A percentile compares a stretch with the other conserved stretches of the same genome.
Conservation (phyloP, 306 rosid genomes). For the Ormosia emarginata region DNA sequence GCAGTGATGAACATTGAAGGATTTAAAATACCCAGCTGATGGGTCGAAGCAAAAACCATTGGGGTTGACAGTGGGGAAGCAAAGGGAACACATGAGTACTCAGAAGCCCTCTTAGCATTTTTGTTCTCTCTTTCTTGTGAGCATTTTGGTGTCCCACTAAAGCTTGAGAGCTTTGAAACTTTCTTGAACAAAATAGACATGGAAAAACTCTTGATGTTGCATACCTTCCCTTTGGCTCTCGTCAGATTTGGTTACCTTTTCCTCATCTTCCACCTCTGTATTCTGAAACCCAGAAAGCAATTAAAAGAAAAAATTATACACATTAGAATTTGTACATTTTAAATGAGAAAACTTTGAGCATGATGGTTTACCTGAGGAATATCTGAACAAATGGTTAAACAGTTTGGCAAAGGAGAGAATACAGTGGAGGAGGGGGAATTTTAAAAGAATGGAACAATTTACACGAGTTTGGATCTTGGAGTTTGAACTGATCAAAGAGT, state of each 20-base stretch:
- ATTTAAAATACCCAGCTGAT: constrained; percentile 33
- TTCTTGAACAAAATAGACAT: constrained; percentile 75
- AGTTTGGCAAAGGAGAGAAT: constrained; percentile 5
- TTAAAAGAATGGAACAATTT: neutral
- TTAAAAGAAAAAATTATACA: neutral
- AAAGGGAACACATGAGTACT: constrained; percentile 21
- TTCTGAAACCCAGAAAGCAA: constrained; percentile 11
- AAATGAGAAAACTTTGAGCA: neutral
- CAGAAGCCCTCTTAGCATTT: constrained; percentile 49
- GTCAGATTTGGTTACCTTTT: constrained; percentile 17
- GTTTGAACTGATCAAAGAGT: constrained; percentile 35
- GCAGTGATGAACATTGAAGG: constrained; percentile 51
- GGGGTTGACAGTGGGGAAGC: constrained; percentile 27
- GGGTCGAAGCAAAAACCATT: constrained; percentile 42
- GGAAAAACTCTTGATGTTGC: constrained; percentile 57
- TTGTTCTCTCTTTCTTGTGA: constrained; percentile 79
- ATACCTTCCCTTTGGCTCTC: constrained; percentile 33
- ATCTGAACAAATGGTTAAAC: constrained; percentile 1
- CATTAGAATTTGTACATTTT: neutral
- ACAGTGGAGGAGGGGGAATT: neutral
- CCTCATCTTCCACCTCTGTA: constrained; percentile 44
- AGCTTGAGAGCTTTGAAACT: constrained; percentile 79
- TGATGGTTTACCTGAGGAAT: constrained; percentile 10
- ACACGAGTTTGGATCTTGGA: neutral
- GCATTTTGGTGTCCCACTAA: constrained; percentile 86